Base-by-base conservation (phyloP, 495 filamentous ascomycete genomes). In the Acidiella bohemica region DNA sequence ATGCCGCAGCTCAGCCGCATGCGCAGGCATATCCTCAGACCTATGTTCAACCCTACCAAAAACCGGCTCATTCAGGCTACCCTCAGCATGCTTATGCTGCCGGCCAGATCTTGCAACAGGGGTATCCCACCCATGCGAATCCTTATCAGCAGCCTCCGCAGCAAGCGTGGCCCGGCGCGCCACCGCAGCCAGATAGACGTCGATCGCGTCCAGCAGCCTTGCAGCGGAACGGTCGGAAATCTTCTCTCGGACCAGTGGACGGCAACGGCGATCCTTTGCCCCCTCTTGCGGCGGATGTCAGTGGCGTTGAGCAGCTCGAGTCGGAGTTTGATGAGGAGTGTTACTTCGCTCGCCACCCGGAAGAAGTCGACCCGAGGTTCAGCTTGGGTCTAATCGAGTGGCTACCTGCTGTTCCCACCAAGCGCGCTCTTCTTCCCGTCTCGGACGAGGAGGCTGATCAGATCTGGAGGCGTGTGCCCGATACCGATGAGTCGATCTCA, bases 361-460 rank as follows among this genome's bases (percentile, higher is more conserved):
- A 63, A 14, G 47, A 54, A 16, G 49, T 61, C 28, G 50, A 63
- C 42, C 54, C 45, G 3, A 45, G 41, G 11, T 34, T 63, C 9
- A 63, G 60, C 35, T 40, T 63, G 16, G 60, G 60, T 9, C 39
- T 53, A 18, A 57, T 61, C n/a, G 32, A 53, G 10, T 61, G 58
- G 60, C 49, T 50, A 26, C 49, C 58, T 8, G 42, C 59, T 1
- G 49, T 53, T 22, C 53, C 53, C n/a, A 56, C 56, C 4, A 57
- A 51, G 8, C 49, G 49, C 7, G 49, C 60, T 19, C 32, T 63
- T 26, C 51, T 57, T 2, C 47, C 57, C 3, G 58, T 50, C 2
- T 61, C 41, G 37, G 44, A n/a, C 3, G 55, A 61, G 39, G 57
- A 61, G 35, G 46, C 54, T 20, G 48, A 57, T 20, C 50, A 48